Evolutionary conservation across 192 early-diverging fungal species (phyloP), one percentile per base, ranked within the genome.

Genomic region (Dispira parvispora): DNA sequence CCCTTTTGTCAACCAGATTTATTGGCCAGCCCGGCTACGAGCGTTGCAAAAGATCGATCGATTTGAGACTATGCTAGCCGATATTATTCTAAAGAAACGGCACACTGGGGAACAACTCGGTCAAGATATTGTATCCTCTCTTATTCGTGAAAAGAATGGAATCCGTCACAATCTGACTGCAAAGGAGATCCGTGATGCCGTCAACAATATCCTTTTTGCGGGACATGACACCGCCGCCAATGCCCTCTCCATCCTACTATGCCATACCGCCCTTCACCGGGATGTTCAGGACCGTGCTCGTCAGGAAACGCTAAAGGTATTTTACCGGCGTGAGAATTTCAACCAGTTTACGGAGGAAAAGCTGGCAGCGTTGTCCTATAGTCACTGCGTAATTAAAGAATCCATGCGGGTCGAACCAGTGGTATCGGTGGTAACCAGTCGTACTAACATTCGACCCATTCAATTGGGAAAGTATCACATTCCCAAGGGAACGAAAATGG

Each of bases 201-300:
- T 60, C 57, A 38, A 60, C 57, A 60, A 60, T 13, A 28, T 60
- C 12, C 32, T 60, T 18, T 60, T 60, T 21, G 57, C 57, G 1
- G 57, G 57, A 1, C 57, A 60, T 21, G 57, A 60, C 38, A 60
- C 57, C 12, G 42, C 57, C 32, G 57, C 57, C 25, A 60, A 60
- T 42, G 38, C 57, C 10, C 27, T 60, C 5, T 27, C 57, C 0
- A 43, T 60, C 38, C 21, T 60, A 14, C 32, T 60, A 12, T 60
- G 38, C 21, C 57, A 60, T 42, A 60, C 42, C 14, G 57, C 57
- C 32, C 18, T 27, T 12, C 21, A 60, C 57, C 11, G 42, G 57
- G 32, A 25, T 28, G 9, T 55, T 9, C 53, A 55, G 9, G 23
- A 14, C 25, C 16, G 28, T 14, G 53, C 53, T 28, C 53, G 53